These are phyloP conservation scores for Plantago elongata DNA, from an alignment of 257 asterid species.

Conservation along the genomic window DNA sequence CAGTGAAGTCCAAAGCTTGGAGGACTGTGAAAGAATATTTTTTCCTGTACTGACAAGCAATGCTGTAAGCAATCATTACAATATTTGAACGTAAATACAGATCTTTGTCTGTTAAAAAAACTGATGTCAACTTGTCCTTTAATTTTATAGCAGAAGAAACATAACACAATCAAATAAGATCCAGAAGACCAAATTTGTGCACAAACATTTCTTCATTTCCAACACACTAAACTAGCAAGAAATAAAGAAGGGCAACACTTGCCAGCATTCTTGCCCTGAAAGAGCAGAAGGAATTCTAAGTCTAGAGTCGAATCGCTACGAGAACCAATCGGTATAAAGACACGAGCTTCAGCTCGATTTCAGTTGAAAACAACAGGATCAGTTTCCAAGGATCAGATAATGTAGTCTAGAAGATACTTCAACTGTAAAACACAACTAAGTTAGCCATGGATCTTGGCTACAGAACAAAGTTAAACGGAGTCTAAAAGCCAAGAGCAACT, in stretches of 20 bases:
- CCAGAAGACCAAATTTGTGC: neutral
- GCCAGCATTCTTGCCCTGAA: too few relatives aligned
- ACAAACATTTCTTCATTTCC: neutral
- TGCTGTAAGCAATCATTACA: too few relatives aligned
- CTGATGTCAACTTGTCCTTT: conserved; percentile 14
- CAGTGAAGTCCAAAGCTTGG: too few relatives aligned
- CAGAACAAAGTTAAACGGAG: neutral
- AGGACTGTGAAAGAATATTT: too few relatives aligned
- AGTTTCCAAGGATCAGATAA: neutral
- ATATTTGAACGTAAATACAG: too few relatives aligned
- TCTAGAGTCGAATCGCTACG: neutral
- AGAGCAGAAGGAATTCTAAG: neutral
- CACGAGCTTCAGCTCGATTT: too few relatives aligned
- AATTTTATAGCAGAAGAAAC: neutral
- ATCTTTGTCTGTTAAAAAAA: neutral
- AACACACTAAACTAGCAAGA: too few relatives aligned
- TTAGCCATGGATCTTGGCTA: neutral
- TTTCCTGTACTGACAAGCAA: too few relatives aligned
- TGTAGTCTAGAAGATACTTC: too few relatives aligned
- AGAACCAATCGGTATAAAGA: neutral
- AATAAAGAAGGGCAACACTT: too few relatives aligned
- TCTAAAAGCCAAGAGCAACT: conserved; percentile 1
- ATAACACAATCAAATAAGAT: neutral
- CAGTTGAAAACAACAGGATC: neutral
- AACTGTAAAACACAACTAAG: neutral